phyloP scores from a whole-genome alignment of 345 rosid genomes.

The Pistacia integerrima region DNA sequence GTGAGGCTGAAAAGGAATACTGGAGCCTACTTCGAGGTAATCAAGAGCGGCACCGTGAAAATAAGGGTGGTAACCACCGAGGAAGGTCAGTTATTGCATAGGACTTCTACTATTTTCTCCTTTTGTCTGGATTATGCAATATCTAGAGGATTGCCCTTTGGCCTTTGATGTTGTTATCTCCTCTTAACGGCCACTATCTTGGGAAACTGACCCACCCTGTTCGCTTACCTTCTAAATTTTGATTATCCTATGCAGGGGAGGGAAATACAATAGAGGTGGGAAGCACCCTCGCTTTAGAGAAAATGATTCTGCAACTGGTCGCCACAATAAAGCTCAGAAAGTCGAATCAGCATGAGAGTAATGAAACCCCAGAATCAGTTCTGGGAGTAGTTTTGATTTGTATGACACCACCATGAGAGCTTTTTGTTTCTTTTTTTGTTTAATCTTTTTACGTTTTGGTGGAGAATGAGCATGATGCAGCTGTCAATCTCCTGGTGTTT shows the following conservation, averaged over 20 bases:
- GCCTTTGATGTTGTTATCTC: neutral
- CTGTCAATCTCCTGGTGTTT: neutral
- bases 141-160: neutral
- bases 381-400: constrained; percentile 8
- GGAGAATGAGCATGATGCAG: too few species aligned
- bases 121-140: neutral
- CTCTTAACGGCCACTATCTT: too few species aligned
- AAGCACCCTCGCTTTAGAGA: constrained; percentile 60
- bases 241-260: constrained; percentile 57
- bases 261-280: constrained; percentile 65
- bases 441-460: neutral
- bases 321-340: constrained; percentile 70
- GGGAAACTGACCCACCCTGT: neutral
- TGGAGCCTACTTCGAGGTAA: constrained; percentile 65
- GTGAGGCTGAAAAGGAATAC: constrained; percentile 85
- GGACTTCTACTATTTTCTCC: neutral
- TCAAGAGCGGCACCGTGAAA: constrained; percentile 53
- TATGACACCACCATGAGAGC: neutral
- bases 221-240: neutral
- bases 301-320: constrained; percentile 46
- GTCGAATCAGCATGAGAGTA: constrained; percentile 24
- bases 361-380: neutral
- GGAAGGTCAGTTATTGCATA: constrained; percentile 60
- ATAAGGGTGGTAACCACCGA: constrained; percentile 43
- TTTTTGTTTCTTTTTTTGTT: neutral